Evolutionary conservation across 306 rosid genomes (phyloP), one percentile per base, ranked within the genome.

Genomic region (Leucaena leucocephala): DNA sequence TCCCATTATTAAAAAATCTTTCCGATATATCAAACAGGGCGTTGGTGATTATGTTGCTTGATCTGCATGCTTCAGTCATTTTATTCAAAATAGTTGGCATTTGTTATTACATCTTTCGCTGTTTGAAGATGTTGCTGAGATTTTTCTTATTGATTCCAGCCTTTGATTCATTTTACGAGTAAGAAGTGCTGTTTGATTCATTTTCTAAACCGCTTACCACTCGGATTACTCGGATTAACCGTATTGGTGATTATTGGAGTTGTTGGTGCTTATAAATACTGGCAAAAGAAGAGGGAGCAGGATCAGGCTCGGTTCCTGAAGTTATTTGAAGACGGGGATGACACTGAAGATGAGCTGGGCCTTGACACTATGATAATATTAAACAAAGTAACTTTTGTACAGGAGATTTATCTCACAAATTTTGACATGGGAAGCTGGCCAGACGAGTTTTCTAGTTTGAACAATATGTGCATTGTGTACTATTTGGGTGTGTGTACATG

Each of bases 251-350:
- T 82, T 50, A 1, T 87, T 33, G 91, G 81, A 72, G 77, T 66
- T 6, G 74, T 85, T 57, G 79, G 64, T 75, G 90, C 76, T 46
- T 90, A 79, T 71, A 95, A 91, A 75, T 89, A 76, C 84, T 90
- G 99, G 98, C 99, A 91, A 79, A 93, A 93, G 89, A 91, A 82
- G 82, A 91, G 99, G 67, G 68, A 86, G 77, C 91, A 90, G 49
- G 99, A 95, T 78, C 99, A 95, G 78, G 96, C 97, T 83, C 87
- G 98, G 82, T 95, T 95, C 79, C 44, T 93, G 64, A 93, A 93
- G 88, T 86, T 95, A 63, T 95, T 95, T 86, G 97, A 95, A 79
- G 99, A 93, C 1, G 95, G 85, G 33, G 98, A 95, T 70, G 98
- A 93, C 74, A 81, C 91, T 35, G 99, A 95, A 59, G 98, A 95